Base-by-base conservation (phyloP, 768 basidiomycete species). In the Boletellus ananiceps region DNA sequence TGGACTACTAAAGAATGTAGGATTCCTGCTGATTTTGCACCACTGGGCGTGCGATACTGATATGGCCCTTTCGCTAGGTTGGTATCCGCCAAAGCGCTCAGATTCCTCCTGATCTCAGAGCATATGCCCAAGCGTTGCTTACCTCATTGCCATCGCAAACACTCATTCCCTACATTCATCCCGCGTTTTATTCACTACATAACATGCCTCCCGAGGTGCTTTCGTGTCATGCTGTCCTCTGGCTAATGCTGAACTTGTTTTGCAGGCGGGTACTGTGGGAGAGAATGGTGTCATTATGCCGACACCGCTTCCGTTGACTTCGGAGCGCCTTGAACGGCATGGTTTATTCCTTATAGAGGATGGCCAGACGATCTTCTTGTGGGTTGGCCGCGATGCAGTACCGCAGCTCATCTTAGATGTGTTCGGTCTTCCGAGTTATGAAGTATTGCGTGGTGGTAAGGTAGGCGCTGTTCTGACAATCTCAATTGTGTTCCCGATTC, bases 321-420 rank as follows among this genome's bases (percentile, higher is more conserved):
- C 91, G n/a, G 95, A 98, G 69, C 79, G 93, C 34, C 74, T 99
- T 46, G 94, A 97, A 69, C 77, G 94, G 43, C 93, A 98, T 60
- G 96, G 96, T 50, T 75, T 99, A 47, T 97, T 86, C 81, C 70
- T 99, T 54, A 96, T 99, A 57, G 96, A 98, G 68, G 95, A 98
- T 66, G 90, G 89, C 1, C 96, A 98, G 69, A 94, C 89, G 18
- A 90, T 99, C 63, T 98, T 99, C 83, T 76, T 98, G 41, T 98
- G 92, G 87, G 82, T 99, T 43, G 96, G 96, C n/a, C 83, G 93
- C 27, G 95, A 98, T 65, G 93, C 96, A 8, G 93, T 98, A n/a
- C 91, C 94, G 9, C 88, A 94, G 63, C 81, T 98, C 40, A 73
- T 98, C 52, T 76, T 85, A 76, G 96, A 99, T 61, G 94, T 97